Evolutionary conservation across 2,329 filamentous ascomycete species (phyloP).

Genomic region (Fusarium continuum): DNA sequence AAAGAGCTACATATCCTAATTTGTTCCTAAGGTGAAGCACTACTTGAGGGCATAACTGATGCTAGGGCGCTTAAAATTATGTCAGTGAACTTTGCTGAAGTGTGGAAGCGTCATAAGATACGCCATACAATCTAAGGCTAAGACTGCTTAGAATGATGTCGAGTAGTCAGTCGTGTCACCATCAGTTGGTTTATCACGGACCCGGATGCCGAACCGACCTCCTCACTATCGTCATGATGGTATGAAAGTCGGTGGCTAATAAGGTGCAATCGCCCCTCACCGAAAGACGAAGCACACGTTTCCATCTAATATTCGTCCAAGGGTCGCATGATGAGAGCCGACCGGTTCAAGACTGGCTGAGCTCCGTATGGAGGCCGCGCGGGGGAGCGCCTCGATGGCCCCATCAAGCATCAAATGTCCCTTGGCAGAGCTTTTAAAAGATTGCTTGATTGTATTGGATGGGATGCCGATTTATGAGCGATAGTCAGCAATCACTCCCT

Average conservation of each 20-base stretch:
- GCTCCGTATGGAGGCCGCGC: not conserved
- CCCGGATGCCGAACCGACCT: not conserved
- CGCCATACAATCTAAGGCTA: not conserved
- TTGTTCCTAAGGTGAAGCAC: too few relatives aligned
- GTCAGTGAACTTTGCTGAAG: not conserved
- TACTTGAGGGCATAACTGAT: not conserved
- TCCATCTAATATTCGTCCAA: constrained; percentile 19
- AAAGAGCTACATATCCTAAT: constrained; percentile 13
- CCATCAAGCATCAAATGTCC: not conserved
- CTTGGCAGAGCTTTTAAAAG: not conserved
- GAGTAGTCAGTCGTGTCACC: not conserved
- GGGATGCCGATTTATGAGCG: not conserved
- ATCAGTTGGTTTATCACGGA: not conserved
- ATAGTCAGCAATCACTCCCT: not conserved
- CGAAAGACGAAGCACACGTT: constrained; percentile 25
- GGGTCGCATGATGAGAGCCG: not conserved
- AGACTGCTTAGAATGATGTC: not conserved
- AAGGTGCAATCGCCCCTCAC: not conserved
- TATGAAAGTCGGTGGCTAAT: constrained; percentile 2
- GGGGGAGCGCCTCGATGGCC: constrained; percentile 4
- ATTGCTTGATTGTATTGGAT: not conserved
- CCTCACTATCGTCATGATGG: constrained; percentile 16
- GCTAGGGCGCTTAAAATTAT: not conserved
- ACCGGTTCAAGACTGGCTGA: not conserved
- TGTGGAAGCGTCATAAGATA: constrained; percentile 15